Percentiles rank a stretch among this genome's conserved stretches.
phyloP scores from a whole-genome alignment of 306 rosid species.

The Fragaria iinumae region DNA sequence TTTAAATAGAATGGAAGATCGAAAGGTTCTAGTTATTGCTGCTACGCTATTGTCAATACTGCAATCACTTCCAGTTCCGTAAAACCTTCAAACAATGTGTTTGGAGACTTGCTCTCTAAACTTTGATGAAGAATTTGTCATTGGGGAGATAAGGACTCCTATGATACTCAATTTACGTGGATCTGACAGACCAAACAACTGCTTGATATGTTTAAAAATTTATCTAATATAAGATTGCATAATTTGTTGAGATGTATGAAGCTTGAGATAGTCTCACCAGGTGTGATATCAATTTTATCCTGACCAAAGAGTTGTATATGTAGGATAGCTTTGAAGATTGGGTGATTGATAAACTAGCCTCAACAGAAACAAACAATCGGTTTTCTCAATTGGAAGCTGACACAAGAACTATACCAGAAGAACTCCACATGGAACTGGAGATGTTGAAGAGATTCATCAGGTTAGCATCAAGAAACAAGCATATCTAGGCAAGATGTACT shows the following conservation, averaged over 20 bases:
- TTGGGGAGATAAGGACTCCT: neutral
- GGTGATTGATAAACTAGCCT: no score
- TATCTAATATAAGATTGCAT: neutral
- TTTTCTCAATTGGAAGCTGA: neutral
- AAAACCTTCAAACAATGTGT: slow-evolving; percentile 2
- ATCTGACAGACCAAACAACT: neutral
- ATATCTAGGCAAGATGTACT: no score
- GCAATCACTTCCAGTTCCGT: neutral
- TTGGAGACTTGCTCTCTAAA: neutral
- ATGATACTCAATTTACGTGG: neutral
- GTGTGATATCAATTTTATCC: neutral
- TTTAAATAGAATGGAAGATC: neutral
- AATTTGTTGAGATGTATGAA: neutral
- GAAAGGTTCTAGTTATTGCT: slow-evolving; percentile 3
- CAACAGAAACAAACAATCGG: neutral
- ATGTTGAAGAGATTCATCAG: no score
- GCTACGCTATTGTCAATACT: neutral
- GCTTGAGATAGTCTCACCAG: neutral
- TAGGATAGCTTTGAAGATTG: neutral
- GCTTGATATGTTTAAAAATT: neutral
- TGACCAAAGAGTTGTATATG: slow-evolving; percentile 1
- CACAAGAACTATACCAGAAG: neutral
- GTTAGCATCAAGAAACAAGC: no score
- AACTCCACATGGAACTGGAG: no score
- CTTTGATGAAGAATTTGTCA: neutral